These are phyloP conservation scores for Citrullus colocynthis DNA, from an alignment of 306 rosid genomes.

Conservation along the genomic window DNA sequence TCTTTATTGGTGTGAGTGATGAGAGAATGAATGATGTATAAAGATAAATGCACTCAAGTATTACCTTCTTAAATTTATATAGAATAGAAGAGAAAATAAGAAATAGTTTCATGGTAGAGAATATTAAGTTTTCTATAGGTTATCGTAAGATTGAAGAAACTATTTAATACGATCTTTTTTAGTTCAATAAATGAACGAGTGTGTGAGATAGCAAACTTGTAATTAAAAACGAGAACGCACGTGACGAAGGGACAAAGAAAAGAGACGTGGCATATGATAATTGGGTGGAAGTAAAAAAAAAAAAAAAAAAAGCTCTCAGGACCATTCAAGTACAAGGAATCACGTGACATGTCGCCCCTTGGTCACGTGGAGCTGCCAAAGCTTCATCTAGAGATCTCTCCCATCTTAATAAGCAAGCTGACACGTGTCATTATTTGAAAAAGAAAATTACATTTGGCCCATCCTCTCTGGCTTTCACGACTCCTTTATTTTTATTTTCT, in stretches of 20 bases:
- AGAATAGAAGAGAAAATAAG: too few species aligned
- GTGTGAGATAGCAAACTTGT: too few species aligned
- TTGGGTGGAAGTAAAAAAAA: neutral
- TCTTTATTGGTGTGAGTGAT: too few species aligned
- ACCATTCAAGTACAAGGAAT: neutral
- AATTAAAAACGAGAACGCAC: neutral
- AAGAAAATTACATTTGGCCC: neutral
- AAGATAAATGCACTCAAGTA: too few species aligned
- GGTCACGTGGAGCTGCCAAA: slow-evolving; percentile 3
- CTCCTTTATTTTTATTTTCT: neutral
- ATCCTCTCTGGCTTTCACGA: slow-evolving; percentile 2
- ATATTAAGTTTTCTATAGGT: too few species aligned
- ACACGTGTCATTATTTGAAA: neutral
- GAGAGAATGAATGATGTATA: too few species aligned
- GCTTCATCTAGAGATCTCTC: neutral
- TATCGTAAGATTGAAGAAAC: too few species aligned
- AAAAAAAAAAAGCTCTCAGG: neutral
- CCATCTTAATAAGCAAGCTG: neutral
- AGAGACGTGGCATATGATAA: slow-evolving; percentile 1
- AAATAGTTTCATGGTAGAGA: too few species aligned
- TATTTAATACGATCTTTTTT: too few species aligned
- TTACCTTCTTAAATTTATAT: too few species aligned
- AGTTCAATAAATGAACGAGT: too few species aligned
- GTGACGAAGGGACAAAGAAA: neutral
- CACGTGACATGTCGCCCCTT: neutral